Evolutionary conservation across 148 eudicot species (phyloP), one percentile per base, ranked within the genome.

Genomic region (Tetragonia tetragonoides): DNA sequence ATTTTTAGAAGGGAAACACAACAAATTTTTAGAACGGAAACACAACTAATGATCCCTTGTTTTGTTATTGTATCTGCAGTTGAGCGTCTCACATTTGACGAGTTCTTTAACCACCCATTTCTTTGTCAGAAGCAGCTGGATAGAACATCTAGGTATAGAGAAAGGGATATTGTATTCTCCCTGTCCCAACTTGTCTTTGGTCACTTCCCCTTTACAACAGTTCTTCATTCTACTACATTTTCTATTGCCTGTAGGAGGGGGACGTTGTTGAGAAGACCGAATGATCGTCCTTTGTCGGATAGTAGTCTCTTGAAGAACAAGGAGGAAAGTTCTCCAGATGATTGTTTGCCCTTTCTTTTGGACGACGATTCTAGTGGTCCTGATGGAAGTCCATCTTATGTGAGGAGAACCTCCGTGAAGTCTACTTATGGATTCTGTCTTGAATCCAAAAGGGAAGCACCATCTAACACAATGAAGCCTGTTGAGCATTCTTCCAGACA

Each of bases 81-180:
- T 81, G 98, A 95, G 78, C 88, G 98, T 23, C 81, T 95, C 79
- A 92, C 97, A 74, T 95, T 92, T 82, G 98, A 91, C 76, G 98
- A 95, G 82, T 95, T 95, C 82, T 95, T 95, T 81, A 92, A 87
- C 84, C 98, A 95, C 77, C 91, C 95, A 47, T 95, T 89, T 87
- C 86, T 95, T 53, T 82, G 85, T 63, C 86, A 81, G 74, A 81
- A 68, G 77, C 87, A 83, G 75, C 84, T 87, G 28, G 83, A 74
- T 81, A 89, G 89, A 74, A 81, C 72, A 34, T 81, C 80, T 60
- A 85, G 97, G 98, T 95, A 89, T 77, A 67, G 11, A 47, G 56
- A 64, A 24, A 44, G 51, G 4, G 47, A 39, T 24, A n/a, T 44
- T 42, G 72, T 61, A 10, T 23, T 62, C 76, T 69, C 56, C 57